Percentiles rank a stretch among this genome's conserved stretches.
These are phyloP conservation scores for Macrolepiota dolichaula DNA, from an alignment of 768 basidiomycete genomes.

Conservation along the genomic window DNA sequence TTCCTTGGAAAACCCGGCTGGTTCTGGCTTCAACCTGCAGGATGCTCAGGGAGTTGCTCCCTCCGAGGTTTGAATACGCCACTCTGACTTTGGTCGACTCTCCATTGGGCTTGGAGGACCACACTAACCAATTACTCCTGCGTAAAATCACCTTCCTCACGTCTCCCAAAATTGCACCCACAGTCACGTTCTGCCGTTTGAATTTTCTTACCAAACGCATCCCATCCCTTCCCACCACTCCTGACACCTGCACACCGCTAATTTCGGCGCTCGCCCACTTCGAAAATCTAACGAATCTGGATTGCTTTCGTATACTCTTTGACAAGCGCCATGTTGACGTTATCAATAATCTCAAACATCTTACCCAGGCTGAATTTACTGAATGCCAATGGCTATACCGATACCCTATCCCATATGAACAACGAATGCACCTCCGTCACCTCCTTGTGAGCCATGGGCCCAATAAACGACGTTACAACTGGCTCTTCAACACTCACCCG, in stretches of 20 bases:
- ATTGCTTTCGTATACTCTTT: constrained; percentile 9
- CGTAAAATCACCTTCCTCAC: constrained; percentile 4
- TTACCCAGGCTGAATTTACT: constrained; percentile 4
- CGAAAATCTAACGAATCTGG: background rate
- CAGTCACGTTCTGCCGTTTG: background rate
- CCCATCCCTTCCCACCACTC: background rate
- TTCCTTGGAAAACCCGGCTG: background rate
- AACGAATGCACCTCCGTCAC: constrained; percentile 6
- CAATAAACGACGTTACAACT: constrained; percentile 6
- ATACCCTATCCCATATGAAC: background rate
- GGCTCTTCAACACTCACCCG: constrained; percentile 9
- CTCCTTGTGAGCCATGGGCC: constrained; percentile 7
- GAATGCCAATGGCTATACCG: constrained; percentile 6
- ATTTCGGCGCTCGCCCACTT: background rate
- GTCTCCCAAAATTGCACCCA: background rate
- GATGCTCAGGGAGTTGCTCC: background rate
- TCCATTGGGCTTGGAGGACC: background rate
- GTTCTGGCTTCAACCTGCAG: constrained; percentile 1
- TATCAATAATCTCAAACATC: background rate
- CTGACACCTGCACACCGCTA: background rate
- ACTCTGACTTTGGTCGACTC: constrained; percentile 5
- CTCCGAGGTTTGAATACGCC: background rate
- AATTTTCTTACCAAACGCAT: background rate
- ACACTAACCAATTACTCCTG: background rate
- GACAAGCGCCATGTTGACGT: background rate